Evolutionary conservation across 2,329 filamentous ascomycete species (phyloP), one percentile per base, ranked within the genome.

Genomic region (Pseudocercospora cruenta): DNA sequence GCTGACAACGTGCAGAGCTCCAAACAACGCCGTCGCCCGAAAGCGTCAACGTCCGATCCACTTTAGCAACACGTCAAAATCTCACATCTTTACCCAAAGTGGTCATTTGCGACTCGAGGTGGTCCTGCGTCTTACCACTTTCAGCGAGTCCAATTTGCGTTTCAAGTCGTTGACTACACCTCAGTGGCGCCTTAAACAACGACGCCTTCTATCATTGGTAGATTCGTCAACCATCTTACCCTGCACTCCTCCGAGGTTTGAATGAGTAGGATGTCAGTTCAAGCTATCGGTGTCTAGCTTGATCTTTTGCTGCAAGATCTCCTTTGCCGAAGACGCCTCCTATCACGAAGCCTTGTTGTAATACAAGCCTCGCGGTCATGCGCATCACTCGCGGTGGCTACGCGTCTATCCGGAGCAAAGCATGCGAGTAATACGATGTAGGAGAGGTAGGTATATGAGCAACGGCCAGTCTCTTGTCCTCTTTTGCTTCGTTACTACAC

Each of bases 31-130:
- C 51, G 51, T 55, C 14, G 51, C 51, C 16, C 16, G 2, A 55
- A 33, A 19, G 26, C 51, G 22, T 55, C 51, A 55, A 55, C 51
- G 24, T 14, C 3, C 26, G 24, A 16, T 31, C 51, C 26, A 33
- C 51, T 55, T 55, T 26, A 33, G 10, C 12, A 55, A 55, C 51
- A 55, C 22, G 31, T 55, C 51, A 55, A 31, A 55, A 55, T 55
- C 51, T 55, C 24, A 55, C 26, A 31, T 55, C 51, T 16, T 31
- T 33, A 26, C 51, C 51, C 24, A 55, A 55, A 55, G 4, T 10
- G 14, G 51, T 31, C 8, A 28, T 28, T 28, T 54, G 51, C 24
- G 24, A 54, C 24, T 54, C 51, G 16, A 24, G 24, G 9, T 28
- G 24, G 21, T 22, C 51, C 22, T 24, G 16, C 51, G 51, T 28